These are phyloP conservation scores for Curvularia spicifera DNA, from an alignment of 2,329 filamentous ascomycete species.

Conservation along the genomic window DNA sequence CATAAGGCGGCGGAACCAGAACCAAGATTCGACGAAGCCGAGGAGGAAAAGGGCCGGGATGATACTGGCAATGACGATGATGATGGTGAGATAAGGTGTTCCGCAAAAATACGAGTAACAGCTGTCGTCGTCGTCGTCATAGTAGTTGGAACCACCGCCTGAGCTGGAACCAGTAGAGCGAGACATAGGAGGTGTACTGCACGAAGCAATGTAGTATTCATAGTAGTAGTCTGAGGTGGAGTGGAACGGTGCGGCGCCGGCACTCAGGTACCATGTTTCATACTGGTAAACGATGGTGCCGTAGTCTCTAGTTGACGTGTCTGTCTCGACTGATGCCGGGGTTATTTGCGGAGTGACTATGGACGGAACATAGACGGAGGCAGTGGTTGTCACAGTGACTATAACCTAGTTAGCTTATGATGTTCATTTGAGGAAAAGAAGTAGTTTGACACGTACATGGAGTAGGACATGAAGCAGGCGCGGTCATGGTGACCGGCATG, in stretches of 20 bases:
- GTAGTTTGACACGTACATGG: constrained; percentile 15
- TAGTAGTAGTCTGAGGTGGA: constrained; percentile 33
- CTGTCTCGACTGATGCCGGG: constrained; percentile 29
- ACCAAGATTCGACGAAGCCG: constrained; percentile 41
- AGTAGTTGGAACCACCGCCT: constrained; percentile 1
- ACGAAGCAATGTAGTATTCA: constrained; percentile 32
- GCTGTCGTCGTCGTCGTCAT: constrained; percentile 20
- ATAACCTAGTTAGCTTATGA: not conserved
- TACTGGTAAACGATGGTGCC: constrained; percentile 15
- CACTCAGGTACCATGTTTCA: constrained; percentile 38
- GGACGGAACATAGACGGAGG: constrained; percentile 30
- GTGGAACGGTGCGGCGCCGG: constrained; percentile 35
- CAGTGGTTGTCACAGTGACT: constrained; percentile 28
- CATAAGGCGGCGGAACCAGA: constrained; percentile 48
- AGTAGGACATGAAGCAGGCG: constrained; percentile 37
- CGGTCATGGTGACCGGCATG: constrained; percentile 43
- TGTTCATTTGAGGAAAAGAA: not conserved
- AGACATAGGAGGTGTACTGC: constrained; percentile 26
- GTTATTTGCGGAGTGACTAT: constrained; percentile 33
- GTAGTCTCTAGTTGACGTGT: constrained; percentile 14
- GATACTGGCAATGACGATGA: constrained; percentile 39
- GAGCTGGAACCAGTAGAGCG: constrained; percentile 4
- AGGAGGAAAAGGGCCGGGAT: constrained; percentile 41
- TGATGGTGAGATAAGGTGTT: constrained; percentile 14
- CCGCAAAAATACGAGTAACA: constrained; percentile 7